Percentiles rank a stretch among this genome's conserved stretches.
Conservation (phyloP, 805 yeast genomes). For the Nadsonia fulvescens region DNA sequence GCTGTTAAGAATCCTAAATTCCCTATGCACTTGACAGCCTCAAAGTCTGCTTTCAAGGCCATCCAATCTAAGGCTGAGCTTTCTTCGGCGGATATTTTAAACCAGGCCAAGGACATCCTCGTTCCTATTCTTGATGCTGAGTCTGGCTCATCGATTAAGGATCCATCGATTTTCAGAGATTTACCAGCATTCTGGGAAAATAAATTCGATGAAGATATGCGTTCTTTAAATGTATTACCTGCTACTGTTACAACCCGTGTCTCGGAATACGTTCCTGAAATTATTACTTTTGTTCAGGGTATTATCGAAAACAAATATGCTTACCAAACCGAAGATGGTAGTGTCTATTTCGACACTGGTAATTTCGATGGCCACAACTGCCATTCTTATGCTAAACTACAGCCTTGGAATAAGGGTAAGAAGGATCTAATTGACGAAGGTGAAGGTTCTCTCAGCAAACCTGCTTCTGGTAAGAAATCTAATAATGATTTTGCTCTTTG, state of each 20-base stretch:
- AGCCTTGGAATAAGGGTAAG: conserved; percentile 95
- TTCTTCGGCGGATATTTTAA: conserved; percentile 22
- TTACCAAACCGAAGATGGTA: conserved; percentile 52
- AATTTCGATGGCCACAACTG: conserved; percentile 52
- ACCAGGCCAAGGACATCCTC: conserved; percentile 50
- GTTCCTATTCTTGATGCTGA: conserved; percentile 56
- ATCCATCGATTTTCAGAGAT: conserved; percentile 64
- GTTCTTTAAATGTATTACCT: conserved; percentile 61
- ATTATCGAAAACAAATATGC: conserved; percentile 74
- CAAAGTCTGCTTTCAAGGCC: conserved; percentile 31
- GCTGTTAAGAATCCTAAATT: conserved; percentile 58
- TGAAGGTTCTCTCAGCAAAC: conserved; percentile 63
- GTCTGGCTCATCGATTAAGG: conserved; percentile 60
- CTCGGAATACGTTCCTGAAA: conserved; percentile 88
- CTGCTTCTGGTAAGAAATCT: conserved; percentile 42
- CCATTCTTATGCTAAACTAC: conserved; percentile 87
- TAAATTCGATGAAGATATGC: conserved; percentile 75
- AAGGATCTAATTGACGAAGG: conserved; percentile 78
- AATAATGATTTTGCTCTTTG: conserved; percentile 87
- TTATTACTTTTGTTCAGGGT: conserved; percentile 55
- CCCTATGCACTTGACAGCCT: conserved; percentile 65
- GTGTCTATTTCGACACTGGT: conserved; percentile 87
- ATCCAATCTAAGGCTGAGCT: conserved; percentile 11
- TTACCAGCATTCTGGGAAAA: conserved; percentile 83
- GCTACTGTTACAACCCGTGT: conserved; percentile 84